Base-by-base conservation (phyloP, 2,329 filamentous ascomycete species). In the Fusarium virguliforme region DNA sequence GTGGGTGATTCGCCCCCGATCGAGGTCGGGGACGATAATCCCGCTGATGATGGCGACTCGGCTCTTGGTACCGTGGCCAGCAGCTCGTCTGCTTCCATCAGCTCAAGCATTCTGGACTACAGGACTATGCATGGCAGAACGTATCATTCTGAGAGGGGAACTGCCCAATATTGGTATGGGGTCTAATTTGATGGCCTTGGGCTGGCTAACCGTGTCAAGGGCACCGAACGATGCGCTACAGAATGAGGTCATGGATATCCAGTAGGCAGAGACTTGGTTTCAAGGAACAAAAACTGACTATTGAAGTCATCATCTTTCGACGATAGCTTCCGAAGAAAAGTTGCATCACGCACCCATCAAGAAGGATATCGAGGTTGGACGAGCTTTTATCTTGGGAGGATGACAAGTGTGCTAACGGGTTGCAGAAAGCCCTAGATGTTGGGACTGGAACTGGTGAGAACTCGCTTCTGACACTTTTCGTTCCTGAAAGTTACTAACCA, bases 161-260 rank as follows among this genome's bases (percentile, higher is more conserved):
- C 22, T 18, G 51, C 51, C 8, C 34, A 54, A 13, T 54, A 54
- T 38, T 54, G 51, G 51, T 54, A 54, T 4, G 15, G 6, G 18
- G 26, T 18, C 15, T 50, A 54, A 4, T 12, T 26, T 26, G 8
- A 22, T 6, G 15, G 9, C 7, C 6, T 15, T 28, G 12, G 6
- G 3, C 4, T 3, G 3, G 28, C 30, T 58, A 24, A 58, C 18
- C 22, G 22, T 1, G 4, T 8, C 18, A 30, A 64, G 61, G 61
- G 55, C 57, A 15, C 48, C 61, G 6, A 64, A 51, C 8, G 61
- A 64, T 13, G 61, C 41, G 26, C 46, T 60, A 10, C 57, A 58
- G 7, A 64, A 60, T 24, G 61, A 60, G 26, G 46, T 41, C 8
- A 48, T 64, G 46, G 55, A 60, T 26, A 64, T 64, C n/a, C 56